Base-by-base conservation (phyloP, 2,329 filamentous ascomycete genomes). In the Rasamsonia emersonii region DNA sequence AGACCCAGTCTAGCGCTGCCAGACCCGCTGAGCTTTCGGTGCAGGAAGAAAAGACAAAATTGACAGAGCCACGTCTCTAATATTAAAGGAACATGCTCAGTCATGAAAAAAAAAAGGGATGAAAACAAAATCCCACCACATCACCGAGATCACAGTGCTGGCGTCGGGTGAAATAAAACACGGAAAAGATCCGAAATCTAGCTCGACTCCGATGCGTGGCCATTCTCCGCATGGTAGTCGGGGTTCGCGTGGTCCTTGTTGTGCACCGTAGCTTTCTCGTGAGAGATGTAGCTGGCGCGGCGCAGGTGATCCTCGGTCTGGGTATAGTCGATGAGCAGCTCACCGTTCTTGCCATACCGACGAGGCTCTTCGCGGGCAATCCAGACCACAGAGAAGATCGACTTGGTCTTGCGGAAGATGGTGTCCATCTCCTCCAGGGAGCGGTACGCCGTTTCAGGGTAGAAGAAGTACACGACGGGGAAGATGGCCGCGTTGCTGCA, bases 401-500 rank as follows among this genome's bases (percentile, higher is more conserved):
- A 67, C 16, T 51, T 58, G 2, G 67, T 68, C 39, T 73, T 72
- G 50, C 64, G 64, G 62, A 81, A 79, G 42, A 83, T 77, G 36
- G 73, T 66, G 46, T 84, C 79, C 56, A 84, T 75, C 51, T 83
- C 79, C 53, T 83, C 79, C 18, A 82, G 63, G 9, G 66, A 73
- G 5, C 71, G 68, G 41, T 66, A 68, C 7, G 71, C 71, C 3
- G 73, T 77, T 46, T 77, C 73, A 0, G 73, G 73, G 50, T 73
- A 76, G 62, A 76, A 74, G 55, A 75, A 71, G 56, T 74, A 77
- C 28, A 71, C 66, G 5, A 67, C 62, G 0, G 72, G 71, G 11
- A 75, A 60, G 46, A 73, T 73, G 42, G 61, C 59, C 10, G 68
- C 68, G 46, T 74, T 74, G 39, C 62, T 65, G 39, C 28, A 11